Evolutionary conservation across 495 filamentous ascomycete genomes (phyloP).

Genomic region (Penicillium coprophilum): DNA sequence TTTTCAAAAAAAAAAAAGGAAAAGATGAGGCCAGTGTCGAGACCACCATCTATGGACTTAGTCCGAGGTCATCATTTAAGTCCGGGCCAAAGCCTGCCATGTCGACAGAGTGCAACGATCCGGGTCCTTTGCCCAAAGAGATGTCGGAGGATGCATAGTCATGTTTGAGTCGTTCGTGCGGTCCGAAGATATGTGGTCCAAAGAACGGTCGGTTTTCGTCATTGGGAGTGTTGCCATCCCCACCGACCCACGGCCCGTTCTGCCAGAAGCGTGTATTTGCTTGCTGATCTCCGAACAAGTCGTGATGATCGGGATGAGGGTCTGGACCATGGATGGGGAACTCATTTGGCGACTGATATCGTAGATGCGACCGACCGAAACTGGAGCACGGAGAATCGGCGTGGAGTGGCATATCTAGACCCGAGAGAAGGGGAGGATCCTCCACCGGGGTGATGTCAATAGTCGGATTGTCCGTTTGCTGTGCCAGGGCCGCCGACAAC

Average conservation of each 20-base stretch:
- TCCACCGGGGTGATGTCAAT: conserved; percentile 51
- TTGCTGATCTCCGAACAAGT: conserved; percentile 51
- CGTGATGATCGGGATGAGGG: conserved; percentile 46
- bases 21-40: conserved; percentile 6
- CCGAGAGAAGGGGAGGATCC: conserved; percentile 38
- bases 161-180: conserved; percentile 49
- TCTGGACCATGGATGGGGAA: conserved; percentile 44
- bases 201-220: conserved; percentile 51
- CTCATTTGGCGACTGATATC: conserved; percentile 47
- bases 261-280: conserved; percentile 53
- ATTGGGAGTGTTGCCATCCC: conserved; percentile 52
- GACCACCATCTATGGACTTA: conserved; percentile 38
- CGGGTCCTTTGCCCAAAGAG: conserved; percentile 46
- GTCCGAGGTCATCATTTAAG: conserved; percentile 40
- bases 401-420: conserved; percentile 45
- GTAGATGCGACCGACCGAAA: conserved; percentile 50
- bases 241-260: conserved; percentile 47
- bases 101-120: conserved; percentile 49
- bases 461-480: conserved; percentile 48
- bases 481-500: conserved; percentile 43
- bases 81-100: conserved; percentile 52
- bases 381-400: conserved; percentile 50
- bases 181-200: conserved; percentile 41
- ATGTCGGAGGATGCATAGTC: conserved; percentile 53
- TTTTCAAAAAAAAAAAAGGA: conserved; percentile 10